phyloP scores from a whole-genome alignment of 176 grass and related monocot species.

The Raddia guianensis region DNA sequence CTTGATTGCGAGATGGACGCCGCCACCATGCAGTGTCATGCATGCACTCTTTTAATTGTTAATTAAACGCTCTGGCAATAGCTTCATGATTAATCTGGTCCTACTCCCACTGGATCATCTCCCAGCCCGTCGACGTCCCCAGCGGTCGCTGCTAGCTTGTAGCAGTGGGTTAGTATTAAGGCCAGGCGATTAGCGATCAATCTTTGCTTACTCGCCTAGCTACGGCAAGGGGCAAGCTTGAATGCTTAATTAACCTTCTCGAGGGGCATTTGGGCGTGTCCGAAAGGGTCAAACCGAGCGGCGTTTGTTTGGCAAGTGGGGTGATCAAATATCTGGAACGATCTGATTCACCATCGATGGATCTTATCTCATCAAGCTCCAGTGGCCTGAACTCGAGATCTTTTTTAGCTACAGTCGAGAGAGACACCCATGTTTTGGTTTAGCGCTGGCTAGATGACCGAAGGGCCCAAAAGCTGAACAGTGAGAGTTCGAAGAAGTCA shows the following conservation, averaged over 20 bases:
- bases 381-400: neutral
- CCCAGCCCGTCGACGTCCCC: neutral
- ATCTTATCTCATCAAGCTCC: neutral
- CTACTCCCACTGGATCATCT: no score
- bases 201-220: neutral
- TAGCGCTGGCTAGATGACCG: no score
- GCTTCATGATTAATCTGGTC: neutral
- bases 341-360: neutral
- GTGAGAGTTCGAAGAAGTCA: no score
- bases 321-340: constrained; percentile 1
- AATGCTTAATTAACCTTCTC: neutral
- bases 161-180: neutral
- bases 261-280: neutral
- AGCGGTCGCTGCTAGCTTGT: neutral
- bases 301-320: constrained; percentile 4
- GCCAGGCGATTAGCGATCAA: neutral
- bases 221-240: neutral
- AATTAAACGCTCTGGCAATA: neutral
- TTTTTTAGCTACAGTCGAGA: neutral
- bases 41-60: neutral
- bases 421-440: no score
- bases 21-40: neutral
- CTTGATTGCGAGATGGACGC: no score
- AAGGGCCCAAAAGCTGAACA: no score
- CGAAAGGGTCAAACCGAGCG: neutral